These are phyloP conservation scores for Triangularia setosa DNA, from an alignment of 2,329 filamentous ascomycete genomes.

Conservation along the genomic window DNA sequence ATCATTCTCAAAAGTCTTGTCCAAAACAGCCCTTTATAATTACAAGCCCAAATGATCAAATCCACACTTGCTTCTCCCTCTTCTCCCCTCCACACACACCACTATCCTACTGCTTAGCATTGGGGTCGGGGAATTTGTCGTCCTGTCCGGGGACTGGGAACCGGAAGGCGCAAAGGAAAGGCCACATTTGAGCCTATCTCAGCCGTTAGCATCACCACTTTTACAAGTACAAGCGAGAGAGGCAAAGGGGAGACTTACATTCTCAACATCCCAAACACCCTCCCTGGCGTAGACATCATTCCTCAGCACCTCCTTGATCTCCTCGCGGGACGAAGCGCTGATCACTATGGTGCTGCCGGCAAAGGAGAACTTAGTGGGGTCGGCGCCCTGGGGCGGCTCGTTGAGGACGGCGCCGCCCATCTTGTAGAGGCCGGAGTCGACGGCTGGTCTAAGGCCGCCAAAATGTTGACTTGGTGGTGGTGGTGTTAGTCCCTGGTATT, in stretches of 20 bases:
- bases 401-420: constrained; percentile 68
- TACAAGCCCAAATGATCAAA: not conserved
- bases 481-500: constrained; percentile 13
- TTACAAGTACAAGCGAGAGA: not conserved
- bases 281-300: constrained; percentile 67
- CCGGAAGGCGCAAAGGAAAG: constrained; percentile 32
- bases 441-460: constrained; percentile 46
- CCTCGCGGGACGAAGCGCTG: constrained; percentile 63
- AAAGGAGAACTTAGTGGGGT: constrained; percentile 60
- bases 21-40: not conserved
- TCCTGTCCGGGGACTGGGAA: constrained; percentile 21
- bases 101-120: not conserved
- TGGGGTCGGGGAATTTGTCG: not conserved
- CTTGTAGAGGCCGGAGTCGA: constrained; percentile 56
- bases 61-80: not conserved
- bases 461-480: constrained; percentile 46
- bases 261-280: constrained; percentile 78
- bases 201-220: not conserved
- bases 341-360: constrained; percentile 69
- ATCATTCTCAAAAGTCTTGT: not conserved
- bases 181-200: constrained; percentile 33
- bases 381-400: constrained; percentile 59
- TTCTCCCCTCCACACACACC: not conserved
- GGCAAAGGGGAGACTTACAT: constrained; percentile 42
- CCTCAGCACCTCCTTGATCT: constrained; percentile 62